Percentiles rank a stretch among this genome's conserved stretches.
Conservation (phyloP, 192 early-diverging fungal genomes). For the Mortierella alpina region DNA sequence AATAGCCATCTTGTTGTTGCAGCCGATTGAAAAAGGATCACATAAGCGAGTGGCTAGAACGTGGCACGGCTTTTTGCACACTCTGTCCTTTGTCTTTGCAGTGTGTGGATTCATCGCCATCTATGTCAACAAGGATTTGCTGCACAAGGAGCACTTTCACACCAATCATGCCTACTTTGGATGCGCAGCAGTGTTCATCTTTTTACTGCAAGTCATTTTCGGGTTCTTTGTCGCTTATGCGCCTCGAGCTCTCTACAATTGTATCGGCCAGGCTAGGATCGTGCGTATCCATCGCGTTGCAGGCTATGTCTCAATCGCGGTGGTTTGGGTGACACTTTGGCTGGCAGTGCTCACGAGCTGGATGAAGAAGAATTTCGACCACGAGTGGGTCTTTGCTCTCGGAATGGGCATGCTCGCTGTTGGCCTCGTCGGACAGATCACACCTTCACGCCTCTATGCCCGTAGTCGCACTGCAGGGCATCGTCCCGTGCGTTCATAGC, state of each 20-base stretch:
- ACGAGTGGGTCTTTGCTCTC: slow-evolving; percentile 41
- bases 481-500: background rate
- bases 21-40: slow-evolving; percentile 22
- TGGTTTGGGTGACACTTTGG: slow-evolving; percentile 40
- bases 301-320: slow-evolving; percentile 38
- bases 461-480: too few relatives aligned
- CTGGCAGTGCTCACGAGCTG: slow-evolving; percentile 31
- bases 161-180: slow-evolving; percentile 42
- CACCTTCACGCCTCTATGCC: slow-evolving; percentile 18
- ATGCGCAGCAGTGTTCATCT: slow-evolving; percentile 21
- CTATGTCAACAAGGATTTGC: slow-evolving; percentile 34
- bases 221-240: slow-evolving; percentile 31
- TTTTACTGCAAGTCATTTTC: slow-evolving; percentile 36
- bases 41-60: slow-evolving; percentile 11
- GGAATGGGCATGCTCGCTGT: slow-evolving; percentile 40
- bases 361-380: slow-evolving; percentile 44
- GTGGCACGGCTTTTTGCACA: slow-evolving; percentile 26
- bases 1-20: slow-evolving; percentile 36
- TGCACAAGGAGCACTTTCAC: slow-evolving; percentile 31
- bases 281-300: slow-evolving; percentile 34
- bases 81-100: slow-evolving; percentile 27
- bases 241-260: slow-evolving; percentile 11
- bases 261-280: slow-evolving; percentile 32
- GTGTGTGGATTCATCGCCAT: slow-evolving; percentile 29
- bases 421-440: slow-evolving; percentile 36